phyloP scores from a whole-genome alignment of 2,329 filamentous ascomycete genomes.

The Diaporthe batatas region DNA sequence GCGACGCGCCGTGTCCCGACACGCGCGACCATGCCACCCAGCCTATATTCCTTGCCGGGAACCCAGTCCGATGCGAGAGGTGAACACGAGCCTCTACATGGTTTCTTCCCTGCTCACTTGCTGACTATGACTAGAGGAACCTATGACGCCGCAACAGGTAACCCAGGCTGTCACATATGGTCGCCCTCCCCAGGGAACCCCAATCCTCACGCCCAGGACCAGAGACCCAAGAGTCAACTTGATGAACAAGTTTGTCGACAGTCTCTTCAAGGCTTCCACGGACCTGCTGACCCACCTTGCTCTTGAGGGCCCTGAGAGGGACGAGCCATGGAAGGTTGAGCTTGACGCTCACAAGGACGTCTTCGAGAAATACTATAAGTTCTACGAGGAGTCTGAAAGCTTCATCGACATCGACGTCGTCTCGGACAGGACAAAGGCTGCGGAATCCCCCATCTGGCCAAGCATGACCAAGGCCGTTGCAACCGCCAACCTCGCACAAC shows the following conservation, averaged over 20 bases:
- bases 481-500: conserved; percentile 53
- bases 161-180: conserved; percentile 33
- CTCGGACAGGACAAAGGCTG: conserved; percentile 27
- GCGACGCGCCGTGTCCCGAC: conserved; percentile 21
- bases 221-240: conserved; percentile 37
- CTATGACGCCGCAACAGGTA: conserved; percentile 35
- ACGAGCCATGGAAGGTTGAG: conserved; percentile 37
- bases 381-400: conserved; percentile 25
- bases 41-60: conserved; percentile 23
- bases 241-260: conserved; percentile 42
- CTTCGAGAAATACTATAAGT: conserved; percentile 32
- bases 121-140: conserved; percentile 28
- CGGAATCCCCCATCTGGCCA: conserved; percentile 26
- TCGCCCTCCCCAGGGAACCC: background rate
- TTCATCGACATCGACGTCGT: conserved; percentile 39
- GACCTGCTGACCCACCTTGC: conserved; percentile 35
- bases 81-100: conserved; percentile 10
- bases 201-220: conserved; percentile 34
- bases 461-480: conserved; percentile 37
- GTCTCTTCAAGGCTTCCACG: conserved; percentile 25
- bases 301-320: conserved; percentile 29
- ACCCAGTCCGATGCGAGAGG: conserved; percentile 20
- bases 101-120: background rate
- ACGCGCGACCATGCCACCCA: conserved; percentile 27
- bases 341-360: conserved; percentile 35